These are phyloP conservation scores for Bidens hawaiensis DNA, from an alignment of 140 eudicot species.

Conservation along the genomic window DNA sequence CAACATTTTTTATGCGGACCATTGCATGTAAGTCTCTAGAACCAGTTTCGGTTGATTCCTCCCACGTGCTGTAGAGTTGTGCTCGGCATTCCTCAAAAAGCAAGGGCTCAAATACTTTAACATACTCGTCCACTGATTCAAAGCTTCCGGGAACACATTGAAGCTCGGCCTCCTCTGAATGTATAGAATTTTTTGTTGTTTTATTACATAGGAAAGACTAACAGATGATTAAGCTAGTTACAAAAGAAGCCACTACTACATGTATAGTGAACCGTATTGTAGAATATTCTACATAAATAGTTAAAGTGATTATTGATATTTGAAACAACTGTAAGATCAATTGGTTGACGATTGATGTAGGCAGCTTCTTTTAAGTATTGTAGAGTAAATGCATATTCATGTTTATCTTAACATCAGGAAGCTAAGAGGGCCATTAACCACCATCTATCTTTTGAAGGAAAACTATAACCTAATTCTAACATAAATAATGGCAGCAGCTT, in stretches of 20 bases:
- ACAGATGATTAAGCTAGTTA: constrained; percentile 7
- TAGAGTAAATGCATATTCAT: not conserved
- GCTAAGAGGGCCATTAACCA: constrained; percentile 12
- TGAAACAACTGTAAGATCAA: constrained; percentile 4
- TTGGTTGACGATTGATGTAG: not conserved
- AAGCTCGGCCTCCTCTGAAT: constrained; percentile 84
- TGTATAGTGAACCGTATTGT: not conserved
- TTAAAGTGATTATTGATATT: constrained; percentile 7
- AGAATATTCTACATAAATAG: not conserved
- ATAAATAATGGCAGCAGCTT: not conserved
- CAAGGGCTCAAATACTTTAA: constrained; percentile 89
- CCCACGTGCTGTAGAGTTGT: constrained; percentile 96
- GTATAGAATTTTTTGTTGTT: constrained; percentile 21
- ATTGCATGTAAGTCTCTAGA: constrained; percentile 64
- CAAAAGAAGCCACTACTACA: constrained; percentile 18
- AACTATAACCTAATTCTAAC: not conserved
- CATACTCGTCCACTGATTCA: constrained; percentile 92
- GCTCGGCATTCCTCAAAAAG: constrained; percentile 98
- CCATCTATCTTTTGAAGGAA: not conserved
- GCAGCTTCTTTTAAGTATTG: constrained; percentile 11
- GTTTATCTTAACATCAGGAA: constrained; percentile 1
- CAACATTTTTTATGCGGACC: constrained; percentile 72
- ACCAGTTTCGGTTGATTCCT: constrained; percentile 63
- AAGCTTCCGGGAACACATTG: constrained; percentile 89
- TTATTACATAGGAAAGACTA: constrained; percentile 19